Evolutionary conservation across 495 filamentous ascomycete genomes (phyloP).

Genomic region (Lindgomyces ingoldianus): DNA sequence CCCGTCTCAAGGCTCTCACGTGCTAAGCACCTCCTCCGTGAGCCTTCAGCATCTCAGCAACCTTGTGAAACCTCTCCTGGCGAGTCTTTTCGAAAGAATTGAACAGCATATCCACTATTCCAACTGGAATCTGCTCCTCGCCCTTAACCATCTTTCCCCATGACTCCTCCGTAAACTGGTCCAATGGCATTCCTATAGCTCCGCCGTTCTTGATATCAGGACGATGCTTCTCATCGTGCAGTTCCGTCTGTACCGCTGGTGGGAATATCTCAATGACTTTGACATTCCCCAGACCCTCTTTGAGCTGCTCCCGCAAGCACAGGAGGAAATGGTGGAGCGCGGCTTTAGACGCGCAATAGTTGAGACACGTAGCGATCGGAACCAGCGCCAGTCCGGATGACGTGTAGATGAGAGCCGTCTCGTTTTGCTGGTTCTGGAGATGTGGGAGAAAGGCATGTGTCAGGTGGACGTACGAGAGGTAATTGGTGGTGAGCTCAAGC

Average conservation of each 20-base stretch:
- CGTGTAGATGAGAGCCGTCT: conserved; percentile 51
- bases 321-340: conserved; percentile 59
- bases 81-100: conserved; percentile 38
- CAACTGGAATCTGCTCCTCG: conserved; percentile 60
- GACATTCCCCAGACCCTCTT: conserved; percentile 47
- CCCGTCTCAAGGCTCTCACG: too few relatives aligned
- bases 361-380: conserved; percentile 53
- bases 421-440: conserved; percentile 53
- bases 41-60: conserved; percentile 57
- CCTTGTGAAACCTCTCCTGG: conserved; percentile 56
- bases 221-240: conserved; percentile 55
- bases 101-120: conserved; percentile 48
- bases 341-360: conserved; percentile 63
- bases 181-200: conserved; percentile 61
- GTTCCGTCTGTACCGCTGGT: conserved; percentile 67
- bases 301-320: conserved; percentile 61
- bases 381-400: conserved; percentile 58
- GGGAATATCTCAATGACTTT: conserved; percentile 67
- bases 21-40: conserved; percentile 6
- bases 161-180: conserved; percentile 59
- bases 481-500: conserved; percentile 67
- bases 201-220: conserved; percentile 50
- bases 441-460: conserved; percentile 65
- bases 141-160: conserved; percentile 54
- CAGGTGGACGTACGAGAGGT: conserved; percentile 62